Evolutionary conservation across 352 stramenopile species (phyloP).

Genomic region (Phytopythium boreale): DNA sequence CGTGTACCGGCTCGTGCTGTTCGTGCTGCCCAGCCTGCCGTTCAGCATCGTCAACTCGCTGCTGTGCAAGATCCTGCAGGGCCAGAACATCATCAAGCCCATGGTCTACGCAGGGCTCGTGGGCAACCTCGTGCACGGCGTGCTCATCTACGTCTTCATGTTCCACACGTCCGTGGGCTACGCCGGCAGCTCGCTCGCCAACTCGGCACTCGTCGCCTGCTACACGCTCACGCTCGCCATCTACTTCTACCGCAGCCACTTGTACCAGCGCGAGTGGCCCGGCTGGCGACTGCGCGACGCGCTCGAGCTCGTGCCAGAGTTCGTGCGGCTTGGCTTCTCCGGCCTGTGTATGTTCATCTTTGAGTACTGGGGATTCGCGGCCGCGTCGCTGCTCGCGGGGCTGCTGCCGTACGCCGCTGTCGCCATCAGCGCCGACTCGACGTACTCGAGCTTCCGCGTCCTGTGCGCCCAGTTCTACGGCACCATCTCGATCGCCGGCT

Average conservation of each 20-base stretch:
- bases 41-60: constrained; percentile 81
- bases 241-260: constrained; percentile 63
- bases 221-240: constrained; percentile 62
- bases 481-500: constrained; percentile 63
- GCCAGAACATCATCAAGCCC: constrained; percentile 80
- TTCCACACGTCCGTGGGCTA: constrained; percentile 76
- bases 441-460: constrained; percentile 72
- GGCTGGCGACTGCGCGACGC: constrained; percentile 70
- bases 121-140: constrained; percentile 75
- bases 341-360: constrained; percentile 86
- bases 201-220: constrained; percentile 45
- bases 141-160: constrained; percentile 86
- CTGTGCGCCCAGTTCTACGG: constrained; percentile 74
- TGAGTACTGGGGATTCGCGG: constrained; percentile 83
- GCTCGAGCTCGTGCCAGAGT: constrained; percentile 63
- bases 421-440: constrained; percentile 82
- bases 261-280: constrained; percentile 72
- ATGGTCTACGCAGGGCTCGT: constrained; percentile 78
- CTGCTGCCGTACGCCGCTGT: constrained; percentile 74
- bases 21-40: constrained; percentile 75
- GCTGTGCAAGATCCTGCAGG: constrained; percentile 78
- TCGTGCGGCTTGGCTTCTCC: constrained; percentile 73
- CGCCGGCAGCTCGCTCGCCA: constrained; percentile 72
- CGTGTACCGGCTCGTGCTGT: constrained; percentile 63
- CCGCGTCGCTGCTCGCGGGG: constrained; percentile 65